Conservation (phyloP, 352 stramenopile species). For the Globisporangium takayamanum region DNA sequence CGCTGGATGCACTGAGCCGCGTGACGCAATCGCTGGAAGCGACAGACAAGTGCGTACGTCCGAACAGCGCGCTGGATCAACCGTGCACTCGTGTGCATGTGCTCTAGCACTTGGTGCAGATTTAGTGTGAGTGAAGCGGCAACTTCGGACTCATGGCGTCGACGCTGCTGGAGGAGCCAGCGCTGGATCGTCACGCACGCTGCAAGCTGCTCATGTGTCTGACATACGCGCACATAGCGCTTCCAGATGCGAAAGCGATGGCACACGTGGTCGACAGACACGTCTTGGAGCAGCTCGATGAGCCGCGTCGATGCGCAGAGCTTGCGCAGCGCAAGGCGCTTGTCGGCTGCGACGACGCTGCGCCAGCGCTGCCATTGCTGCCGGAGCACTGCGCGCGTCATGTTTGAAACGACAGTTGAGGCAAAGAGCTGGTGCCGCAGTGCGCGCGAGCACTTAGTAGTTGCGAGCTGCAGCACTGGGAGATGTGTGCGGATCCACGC, state of each 20-base stretch:
- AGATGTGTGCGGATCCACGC: slow-evolving; percentile 62
- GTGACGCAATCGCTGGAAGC: slow-evolving; percentile 18
- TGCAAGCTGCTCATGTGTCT: slow-evolving; percentile 24
- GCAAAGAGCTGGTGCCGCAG: slow-evolving; percentile 36
- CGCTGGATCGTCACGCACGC: slow-evolving; percentile 30
- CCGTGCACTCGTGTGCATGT: slow-evolving; percentile 14
- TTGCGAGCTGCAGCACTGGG: slow-evolving; percentile 42
- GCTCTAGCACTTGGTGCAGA: slow-evolving; percentile 17
- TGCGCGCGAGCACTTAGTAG: slow-evolving; percentile 33
- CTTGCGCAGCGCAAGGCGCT: slow-evolving; percentile 18
- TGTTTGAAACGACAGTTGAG: slow-evolving; percentile 24
- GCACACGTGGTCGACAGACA: slow-evolving; percentile 11
- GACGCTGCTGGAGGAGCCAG: slow-evolving; percentile 8
- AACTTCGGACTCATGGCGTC: background rate
- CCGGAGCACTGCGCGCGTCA: slow-evolving; percentile 19
- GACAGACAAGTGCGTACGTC: slow-evolving; percentile 11
- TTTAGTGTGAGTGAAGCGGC: background rate
- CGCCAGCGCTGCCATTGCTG: slow-evolving; percentile 25
- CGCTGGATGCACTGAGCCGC: background rate
- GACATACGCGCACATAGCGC: slow-evolving; percentile 12
- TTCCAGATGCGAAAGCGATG: slow-evolving; percentile 19
- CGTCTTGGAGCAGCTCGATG: slow-evolving; percentile 20
- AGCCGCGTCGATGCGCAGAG: slow-evolving; percentile 22
- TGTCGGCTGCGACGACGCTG: slow-evolving; percentile 18
- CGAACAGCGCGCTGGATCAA: slow-evolving; percentile 35